phyloP scores from a whole-genome alignment of 371 early-diverging fungal genomes.

The Apophysomyces variabilis region DNA sequence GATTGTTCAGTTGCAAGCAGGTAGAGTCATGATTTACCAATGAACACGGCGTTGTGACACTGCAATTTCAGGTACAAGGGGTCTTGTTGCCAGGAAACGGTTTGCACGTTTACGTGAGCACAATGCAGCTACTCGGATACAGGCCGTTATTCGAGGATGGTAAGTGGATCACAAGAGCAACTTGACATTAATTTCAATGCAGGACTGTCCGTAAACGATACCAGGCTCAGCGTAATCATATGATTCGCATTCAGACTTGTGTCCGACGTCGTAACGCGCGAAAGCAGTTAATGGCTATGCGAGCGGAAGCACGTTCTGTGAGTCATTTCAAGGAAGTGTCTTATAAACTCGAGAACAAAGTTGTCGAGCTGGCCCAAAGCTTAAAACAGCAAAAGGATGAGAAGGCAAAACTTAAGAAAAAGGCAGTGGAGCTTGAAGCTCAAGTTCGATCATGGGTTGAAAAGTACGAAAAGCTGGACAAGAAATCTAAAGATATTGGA shows the following conservation, averaged over 20 bases:
- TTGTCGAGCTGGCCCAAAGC: conserved; percentile 87
- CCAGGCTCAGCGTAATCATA: conserved; percentile 49
- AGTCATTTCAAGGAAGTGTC: conserved; percentile 94
- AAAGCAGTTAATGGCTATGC: conserved; percentile 65
- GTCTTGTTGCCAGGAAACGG: conserved; percentile 50
- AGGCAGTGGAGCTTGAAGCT: conserved; percentile 64
- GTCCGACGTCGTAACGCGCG: conserved; percentile 79
- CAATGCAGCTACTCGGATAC: conserved; percentile 78
- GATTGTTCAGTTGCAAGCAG: conserved; percentile 54
- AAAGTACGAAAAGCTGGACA: conserved; percentile 63
- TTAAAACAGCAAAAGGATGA: conserved; percentile 77
- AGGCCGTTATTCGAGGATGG: conserved; percentile 67
- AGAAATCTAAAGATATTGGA: conserved; percentile 57
- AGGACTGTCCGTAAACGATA: conserved; percentile 65
- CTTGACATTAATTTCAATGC: not conserved
- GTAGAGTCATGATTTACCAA: conserved; percentile 16
- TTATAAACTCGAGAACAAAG: conserved; percentile 91
- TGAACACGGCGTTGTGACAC: not conserved
- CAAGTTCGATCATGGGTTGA: conserved; percentile 77
- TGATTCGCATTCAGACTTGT: conserved; percentile 84
- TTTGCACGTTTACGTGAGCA: conserved; percentile 56
- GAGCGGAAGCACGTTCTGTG: conserved; percentile 88
- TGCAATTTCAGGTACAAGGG: conserved; percentile 38
- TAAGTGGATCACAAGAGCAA: not conserved
- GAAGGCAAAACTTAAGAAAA: conserved; percentile 61